Conservation (phyloP, 129 eudicot genomes). For the Cynara cardunculus region DNA sequence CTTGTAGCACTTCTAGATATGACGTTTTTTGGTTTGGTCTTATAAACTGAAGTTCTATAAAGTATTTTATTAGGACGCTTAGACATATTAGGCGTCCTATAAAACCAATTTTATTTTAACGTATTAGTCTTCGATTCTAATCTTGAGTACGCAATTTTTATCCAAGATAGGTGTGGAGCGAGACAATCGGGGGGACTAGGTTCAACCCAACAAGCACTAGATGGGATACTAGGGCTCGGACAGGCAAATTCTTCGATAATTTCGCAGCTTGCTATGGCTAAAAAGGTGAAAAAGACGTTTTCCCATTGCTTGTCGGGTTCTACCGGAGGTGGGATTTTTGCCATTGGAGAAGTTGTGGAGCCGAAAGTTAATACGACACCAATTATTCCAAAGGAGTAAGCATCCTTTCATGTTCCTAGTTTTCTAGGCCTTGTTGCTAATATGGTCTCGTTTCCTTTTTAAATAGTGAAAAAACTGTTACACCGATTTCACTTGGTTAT, state of each 20-base stretch:
- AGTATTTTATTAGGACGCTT: too few species aligned
- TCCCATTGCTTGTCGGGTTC: conserved; percentile 81
- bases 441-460: background rate
- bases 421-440: background rate
- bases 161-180: conserved; percentile 73
- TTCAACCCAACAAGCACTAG: conserved; percentile 63
- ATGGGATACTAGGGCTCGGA: conserved; percentile 90
- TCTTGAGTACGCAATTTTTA: background rate
- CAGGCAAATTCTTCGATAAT: conserved; percentile 72
- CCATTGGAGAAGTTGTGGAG: conserved; percentile 82
- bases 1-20: too few species aligned
- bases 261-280: conserved; percentile 73
- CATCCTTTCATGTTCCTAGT: background rate
- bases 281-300: conserved; percentile 63
- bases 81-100: too few species aligned
- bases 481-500: too few species aligned
- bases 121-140: background rate
- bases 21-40: too few species aligned
- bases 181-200: conserved; percentile 72
- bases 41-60: too few species aligned
- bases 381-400: conserved; percentile 51
- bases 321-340: conserved; percentile 85
- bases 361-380: conserved; percentile 77
- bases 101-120: background rate
- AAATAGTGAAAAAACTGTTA: background rate